These are phyloP conservation scores for Rhodotorula sp. DNA, from an alignment of 1,284 basidiomycete species.

Conservation along the genomic window DNA sequence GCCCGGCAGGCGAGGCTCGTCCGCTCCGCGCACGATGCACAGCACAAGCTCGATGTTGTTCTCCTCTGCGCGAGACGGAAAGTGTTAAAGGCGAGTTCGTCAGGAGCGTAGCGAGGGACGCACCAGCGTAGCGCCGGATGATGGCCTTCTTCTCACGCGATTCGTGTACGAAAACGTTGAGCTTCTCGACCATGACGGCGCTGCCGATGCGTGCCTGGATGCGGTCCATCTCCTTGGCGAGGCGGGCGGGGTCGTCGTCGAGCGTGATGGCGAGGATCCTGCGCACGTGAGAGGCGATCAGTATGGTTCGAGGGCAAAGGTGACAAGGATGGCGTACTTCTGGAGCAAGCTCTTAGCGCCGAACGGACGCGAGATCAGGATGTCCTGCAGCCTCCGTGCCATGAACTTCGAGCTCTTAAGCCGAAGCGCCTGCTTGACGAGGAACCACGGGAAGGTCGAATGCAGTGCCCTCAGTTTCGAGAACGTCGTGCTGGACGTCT, in stretches of 20 bases:
- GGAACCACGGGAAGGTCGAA: conserved; percentile 42
- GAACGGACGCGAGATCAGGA: conserved; percentile 40
- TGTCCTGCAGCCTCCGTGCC: conserved; percentile 40
- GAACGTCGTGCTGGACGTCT: conserved; percentile 38
- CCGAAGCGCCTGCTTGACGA: conserved; percentile 40
- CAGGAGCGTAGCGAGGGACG: neutral
- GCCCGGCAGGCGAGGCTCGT: conserved; percentile 43
- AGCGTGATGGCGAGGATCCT: conserved; percentile 38
- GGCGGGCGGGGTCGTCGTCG: conserved; percentile 35
- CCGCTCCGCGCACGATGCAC: conserved; percentile 44
- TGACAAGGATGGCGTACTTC: conserved; percentile 25
- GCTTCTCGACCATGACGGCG: conserved; percentile 44
- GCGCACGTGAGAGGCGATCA: neutral
- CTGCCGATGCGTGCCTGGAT: conserved; percentile 39
- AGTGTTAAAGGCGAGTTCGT: neutral
- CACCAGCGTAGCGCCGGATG: conserved; percentile 42
- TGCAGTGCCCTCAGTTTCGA: conserved; percentile 40
- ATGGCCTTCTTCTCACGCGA: conserved; percentile 39
- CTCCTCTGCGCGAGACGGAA: conserved; percentile 20
- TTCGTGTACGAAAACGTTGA: conserved; percentile 40
- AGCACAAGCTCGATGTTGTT: conserved; percentile 44
- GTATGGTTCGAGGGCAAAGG: neutral
- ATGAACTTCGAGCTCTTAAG: conserved; percentile 41
- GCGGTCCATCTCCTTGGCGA: conserved; percentile 37
- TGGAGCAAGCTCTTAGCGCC: conserved; percentile 43